phyloP scores from a whole-genome alignment of 768 basidiomycete genomes.

The Podaxis sp. region DNA sequence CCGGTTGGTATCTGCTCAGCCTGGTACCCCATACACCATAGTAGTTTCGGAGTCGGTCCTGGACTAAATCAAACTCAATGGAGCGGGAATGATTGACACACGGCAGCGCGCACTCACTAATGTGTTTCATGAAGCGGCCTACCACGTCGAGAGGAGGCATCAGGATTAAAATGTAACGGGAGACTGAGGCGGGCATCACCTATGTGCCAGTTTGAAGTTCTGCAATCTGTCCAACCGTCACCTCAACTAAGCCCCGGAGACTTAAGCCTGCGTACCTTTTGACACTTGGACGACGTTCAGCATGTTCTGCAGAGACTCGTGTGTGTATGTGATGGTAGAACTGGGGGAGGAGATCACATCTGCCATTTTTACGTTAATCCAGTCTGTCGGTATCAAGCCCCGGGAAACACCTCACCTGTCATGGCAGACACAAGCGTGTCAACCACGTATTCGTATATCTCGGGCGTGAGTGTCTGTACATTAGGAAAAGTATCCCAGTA shows the following conservation, averaged over 20 bases:
- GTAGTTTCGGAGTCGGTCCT: slow-evolving; percentile 6
- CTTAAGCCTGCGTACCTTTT: background rate
- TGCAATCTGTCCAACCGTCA: background rate
- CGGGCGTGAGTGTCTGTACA: background rate
- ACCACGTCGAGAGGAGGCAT: background rate
- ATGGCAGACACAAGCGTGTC: background rate
- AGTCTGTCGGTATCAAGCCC: background rate
- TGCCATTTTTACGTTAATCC: background rate
- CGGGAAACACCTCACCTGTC: slow-evolving; percentile 1
- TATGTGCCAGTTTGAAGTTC: slow-evolving; percentile 12
- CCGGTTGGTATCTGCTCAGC: background rate
- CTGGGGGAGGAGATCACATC: background rate
- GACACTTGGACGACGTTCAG: background rate
- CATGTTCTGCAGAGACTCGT: slow-evolving; percentile 1
- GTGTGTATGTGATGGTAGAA: background rate
- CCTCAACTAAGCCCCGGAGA: background rate
- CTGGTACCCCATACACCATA: slow-evolving; percentile 1
- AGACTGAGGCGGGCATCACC: background rate
- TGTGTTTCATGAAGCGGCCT: slow-evolving; percentile 9
- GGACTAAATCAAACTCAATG: background rate
- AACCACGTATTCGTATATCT: slow-evolving; percentile 4
- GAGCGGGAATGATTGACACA: background rate
- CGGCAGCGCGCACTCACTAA: background rate
- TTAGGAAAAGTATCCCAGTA: slow-evolving; percentile 8
- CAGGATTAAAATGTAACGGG: background rate